Percentiles rank a stretch among this genome's conserved stretches.
Evolutionary conservation across 805 yeast species (phyloP).

Genomic region (Brettanomyces nanus): DNA sequence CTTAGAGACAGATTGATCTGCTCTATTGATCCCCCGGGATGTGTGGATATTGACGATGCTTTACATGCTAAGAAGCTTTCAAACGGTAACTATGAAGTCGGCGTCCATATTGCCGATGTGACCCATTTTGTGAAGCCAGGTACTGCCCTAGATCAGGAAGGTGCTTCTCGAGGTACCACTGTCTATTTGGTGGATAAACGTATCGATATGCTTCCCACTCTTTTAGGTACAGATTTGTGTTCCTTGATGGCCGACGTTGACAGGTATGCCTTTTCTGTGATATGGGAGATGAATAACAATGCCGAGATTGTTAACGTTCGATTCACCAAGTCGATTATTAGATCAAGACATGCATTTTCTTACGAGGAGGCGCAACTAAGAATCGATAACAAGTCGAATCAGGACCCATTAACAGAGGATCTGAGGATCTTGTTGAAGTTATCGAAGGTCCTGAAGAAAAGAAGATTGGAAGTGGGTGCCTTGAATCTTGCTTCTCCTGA

Average conservation of each 20-base stretch:
- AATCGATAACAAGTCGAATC: constrained; percentile 69
- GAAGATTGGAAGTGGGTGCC: constrained; percentile 91
- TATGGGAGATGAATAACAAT: constrained; percentile 88
- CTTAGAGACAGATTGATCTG: constrained; percentile 85
- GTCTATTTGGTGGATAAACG: constrained; percentile 96
- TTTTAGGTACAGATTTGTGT: constrained; percentile 92
- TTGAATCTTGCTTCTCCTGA: constrained; percentile 95
- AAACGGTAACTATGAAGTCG: constrained; percentile 93
- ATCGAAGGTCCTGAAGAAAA: constrained; percentile 80
- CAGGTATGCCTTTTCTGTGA: constrained; percentile 87
- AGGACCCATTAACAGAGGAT: constrained; percentile 81
- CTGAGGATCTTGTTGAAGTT: constrained; percentile 74
- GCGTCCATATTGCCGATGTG: constrained; percentile 98
- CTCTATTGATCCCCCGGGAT: constrained; percentile 94
- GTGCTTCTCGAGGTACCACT: constrained; percentile 95
- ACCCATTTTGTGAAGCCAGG: constrained; percentile 93
- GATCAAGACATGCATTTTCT: constrained; percentile 89
- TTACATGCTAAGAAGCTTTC: constrained; percentile 78
- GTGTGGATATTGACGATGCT: constrained; percentile 99
- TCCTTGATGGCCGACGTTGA: constrained; percentile 93
- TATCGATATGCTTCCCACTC: constrained; percentile 95
- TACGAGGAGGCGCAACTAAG: constrained; percentile 89
- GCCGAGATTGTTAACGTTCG: constrained; percentile 77
- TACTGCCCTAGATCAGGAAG: constrained; percentile 89
- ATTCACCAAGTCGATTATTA: constrained; percentile 81